phyloP scores from a whole-genome alignment of 495 filamentous ascomycete genomes.

The Hyaloscypha finlandica region DNA sequence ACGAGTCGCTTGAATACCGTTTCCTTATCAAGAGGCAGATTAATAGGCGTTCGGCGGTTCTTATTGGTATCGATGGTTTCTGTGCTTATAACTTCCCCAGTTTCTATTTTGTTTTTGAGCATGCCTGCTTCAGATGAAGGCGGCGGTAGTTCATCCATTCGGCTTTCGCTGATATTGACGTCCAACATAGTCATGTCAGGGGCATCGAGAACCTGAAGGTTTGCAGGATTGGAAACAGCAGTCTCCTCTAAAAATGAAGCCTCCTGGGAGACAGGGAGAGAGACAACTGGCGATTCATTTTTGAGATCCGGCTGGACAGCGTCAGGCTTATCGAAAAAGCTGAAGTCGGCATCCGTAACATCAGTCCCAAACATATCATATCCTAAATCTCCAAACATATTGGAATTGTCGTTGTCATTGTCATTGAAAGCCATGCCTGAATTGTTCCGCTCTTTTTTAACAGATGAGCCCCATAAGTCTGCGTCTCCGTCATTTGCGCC shows the following conservation, averaged over 20 bases:
- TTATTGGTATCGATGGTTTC: not conserved
- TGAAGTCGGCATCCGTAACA: constrained; percentile 90
- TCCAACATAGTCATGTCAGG: constrained; percentile 3
- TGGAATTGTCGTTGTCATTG: constrained; percentile 54
- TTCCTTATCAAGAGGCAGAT: constrained; percentile 48
- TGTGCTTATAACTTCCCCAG: not conserved
- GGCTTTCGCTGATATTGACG: not conserved
- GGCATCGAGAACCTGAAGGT: not conserved
- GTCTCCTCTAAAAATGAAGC: not conserved
- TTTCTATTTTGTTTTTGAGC: not conserved
- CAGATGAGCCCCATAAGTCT: constrained; percentile 29
- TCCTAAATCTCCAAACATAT: constrained; percentile 70
- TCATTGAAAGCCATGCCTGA: constrained; percentile 51
- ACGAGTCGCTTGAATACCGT: constrained; percentile 53
- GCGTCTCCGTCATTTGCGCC: constrained; percentile 30
- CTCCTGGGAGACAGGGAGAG: not conserved
- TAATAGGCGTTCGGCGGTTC: not conserved
- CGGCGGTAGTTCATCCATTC: not conserved
- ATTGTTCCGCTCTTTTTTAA: constrained; percentile 34
- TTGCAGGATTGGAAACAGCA: not conserved
- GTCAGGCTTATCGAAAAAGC: constrained; percentile 69
- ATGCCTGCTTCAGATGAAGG: not conserved
- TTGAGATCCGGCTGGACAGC: constrained; percentile 10
- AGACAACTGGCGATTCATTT: not conserved
- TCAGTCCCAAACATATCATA: constrained; percentile 80